Percentiles rank a stretch among this genome's conserved stretches.
These are phyloP conservation scores for Lichtheimia hyalospora DNA, from an alignment of 371 early-diverging fungal genomes.

Conservation along the genomic window DNA sequence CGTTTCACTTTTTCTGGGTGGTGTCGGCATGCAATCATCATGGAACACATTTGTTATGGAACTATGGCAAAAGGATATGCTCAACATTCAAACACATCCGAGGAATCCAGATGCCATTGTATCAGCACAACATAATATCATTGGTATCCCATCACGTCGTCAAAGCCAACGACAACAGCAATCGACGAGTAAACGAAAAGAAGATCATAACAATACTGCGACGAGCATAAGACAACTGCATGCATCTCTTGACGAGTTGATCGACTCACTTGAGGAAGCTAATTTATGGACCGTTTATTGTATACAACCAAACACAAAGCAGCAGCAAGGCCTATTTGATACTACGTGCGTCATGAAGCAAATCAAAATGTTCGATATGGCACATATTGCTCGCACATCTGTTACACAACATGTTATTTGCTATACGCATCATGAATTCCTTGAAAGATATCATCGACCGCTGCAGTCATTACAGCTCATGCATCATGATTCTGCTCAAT, in stretches of 20 bases:
- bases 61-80: slow-evolving; percentile 25
- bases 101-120: slow-evolving; percentile 50
- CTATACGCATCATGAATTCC: slow-evolving; percentile 60
- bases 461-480: slow-evolving; percentile 40
- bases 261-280: slow-evolving; percentile 78
- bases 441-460: slow-evolving; percentile 65
- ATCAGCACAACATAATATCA: slow-evolving; percentile 53
- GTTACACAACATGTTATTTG: slow-evolving; percentile 55
- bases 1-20: slow-evolving; percentile 73
- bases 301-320: slow-evolving; percentile 68
- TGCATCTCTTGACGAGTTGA: slow-evolving; percentile 72
- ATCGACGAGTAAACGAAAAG: slow-evolving; percentile 2
- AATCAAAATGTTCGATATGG: slow-evolving; percentile 50
- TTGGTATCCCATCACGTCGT: slow-evolving; percentile 46
- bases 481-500: slow-evolving; percentile 39
- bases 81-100: slow-evolving; percentile 49
- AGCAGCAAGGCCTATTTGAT: slow-evolving; percentile 55
- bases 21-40: slow-evolving; percentile 52
- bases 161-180: slow-evolving; percentile 20
- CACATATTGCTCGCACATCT: slow-evolving; percentile 48
- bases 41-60: slow-evolving; percentile 47
- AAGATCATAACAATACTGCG: background rate
- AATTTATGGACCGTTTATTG: slow-evolving; percentile 86
- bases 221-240: slow-evolving; percentile 41
- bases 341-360: slow-evolving; percentile 60